phyloP scores from a whole-genome alignment of 2,329 filamentous ascomycete species.

The Fusarium poae region DNA sequence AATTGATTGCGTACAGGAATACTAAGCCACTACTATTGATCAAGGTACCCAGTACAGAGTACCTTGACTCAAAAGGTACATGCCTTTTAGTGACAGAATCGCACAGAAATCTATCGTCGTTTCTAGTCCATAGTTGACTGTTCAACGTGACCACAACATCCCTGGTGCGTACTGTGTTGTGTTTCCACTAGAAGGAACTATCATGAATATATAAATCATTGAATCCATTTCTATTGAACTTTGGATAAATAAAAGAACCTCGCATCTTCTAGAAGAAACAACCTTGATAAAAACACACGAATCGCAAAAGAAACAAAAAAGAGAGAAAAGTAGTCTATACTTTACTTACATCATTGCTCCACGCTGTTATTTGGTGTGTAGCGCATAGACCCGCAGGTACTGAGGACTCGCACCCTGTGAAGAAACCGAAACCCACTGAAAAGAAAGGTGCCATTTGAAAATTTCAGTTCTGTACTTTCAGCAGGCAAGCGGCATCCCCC shows the following conservation, averaged over 20 bases:
- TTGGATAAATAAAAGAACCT: slow-evolving; percentile 3
- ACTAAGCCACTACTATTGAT: not conserved
- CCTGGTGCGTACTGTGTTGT: slow-evolving; percentile 6
- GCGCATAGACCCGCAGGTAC: slow-evolving; percentile 35
- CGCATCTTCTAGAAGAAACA: slow-evolving; percentile 38
- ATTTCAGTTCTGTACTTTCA: slow-evolving; percentile 32
- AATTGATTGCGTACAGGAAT: slow-evolving; percentile 33
- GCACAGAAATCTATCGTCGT: slow-evolving; percentile 42
- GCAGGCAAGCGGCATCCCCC: slow-evolving; percentile 31
- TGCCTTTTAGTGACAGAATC: slow-evolving; percentile 35
- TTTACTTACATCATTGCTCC: slow-evolving; percentile 36
- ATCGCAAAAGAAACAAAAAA: not conserved
- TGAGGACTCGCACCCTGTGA: slow-evolving; percentile 22
- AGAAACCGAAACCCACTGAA: slow-evolving; percentile 27
- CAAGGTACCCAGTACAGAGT: not conserved
- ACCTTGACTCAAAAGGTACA: not conserved
- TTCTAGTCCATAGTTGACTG: slow-evolving; percentile 29
- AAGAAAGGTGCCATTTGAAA: slow-evolving; percentile 28
- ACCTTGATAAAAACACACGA: slow-evolving; percentile 7
- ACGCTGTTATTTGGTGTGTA: not conserved
- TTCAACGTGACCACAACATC: slow-evolving; percentile 30
- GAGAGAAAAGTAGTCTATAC: slow-evolving; percentile 28
- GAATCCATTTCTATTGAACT: not conserved
- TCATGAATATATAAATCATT: slow-evolving; percentile 17
- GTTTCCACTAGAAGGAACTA: not conserved